Conservation (phyloP, 2,329 filamentous ascomycete genomes). For the Rhinocladiella mackenziei region DNA sequence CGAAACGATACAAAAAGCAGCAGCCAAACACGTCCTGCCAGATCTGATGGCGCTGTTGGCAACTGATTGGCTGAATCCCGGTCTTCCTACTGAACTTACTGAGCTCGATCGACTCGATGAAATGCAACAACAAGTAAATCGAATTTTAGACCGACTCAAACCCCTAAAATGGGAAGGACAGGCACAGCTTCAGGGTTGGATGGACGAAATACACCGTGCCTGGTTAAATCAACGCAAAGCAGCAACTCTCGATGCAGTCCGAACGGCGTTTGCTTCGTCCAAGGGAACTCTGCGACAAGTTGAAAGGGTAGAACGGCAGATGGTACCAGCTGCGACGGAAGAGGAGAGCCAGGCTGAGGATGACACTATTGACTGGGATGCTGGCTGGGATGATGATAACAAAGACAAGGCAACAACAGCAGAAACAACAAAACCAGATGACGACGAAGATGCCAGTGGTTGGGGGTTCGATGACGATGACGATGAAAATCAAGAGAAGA, state of each 20-base stretch:
- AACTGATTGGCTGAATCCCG: slow-evolving; percentile 67
- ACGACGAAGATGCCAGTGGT: slow-evolving; percentile 46
- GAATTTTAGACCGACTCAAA: slow-evolving; percentile 62
- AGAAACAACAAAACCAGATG: slow-evolving; percentile 39
- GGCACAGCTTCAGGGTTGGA: slow-evolving; percentile 70
- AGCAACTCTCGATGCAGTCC: slow-evolving; percentile 68
- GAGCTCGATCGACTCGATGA: slow-evolving; percentile 69
- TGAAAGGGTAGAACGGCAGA: slow-evolving; percentile 79
- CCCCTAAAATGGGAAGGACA: slow-evolving; percentile 59
- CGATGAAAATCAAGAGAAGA: slow-evolving; percentile 31
- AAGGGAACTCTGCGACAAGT: slow-evolving; percentile 66
- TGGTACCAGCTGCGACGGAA: slow-evolving; percentile 62
- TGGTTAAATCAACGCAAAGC: slow-evolving; percentile 86
- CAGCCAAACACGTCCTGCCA: slow-evolving; percentile 69
- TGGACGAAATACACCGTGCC: slow-evolving; percentile 69
- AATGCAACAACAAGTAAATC: slow-evolving; percentile 60
- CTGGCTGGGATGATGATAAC: slow-evolving; percentile 65
- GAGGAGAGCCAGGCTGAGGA: slow-evolving; percentile 40
- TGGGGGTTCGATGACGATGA: slow-evolving; percentile 50
- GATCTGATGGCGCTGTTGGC: slow-evolving; percentile 65
- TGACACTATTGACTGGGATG: slow-evolving; percentile 64
- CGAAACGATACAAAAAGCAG: slow-evolving; percentile 44
- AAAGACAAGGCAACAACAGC: slow-evolving; percentile 1
- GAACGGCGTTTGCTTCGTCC: slow-evolving; percentile 63
- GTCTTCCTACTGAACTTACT: slow-evolving; percentile 69